Evolutionary conservation across 768 basidiomycete species (phyloP), one percentile per base, ranked within the genome.

Genomic region (Serpula lacrymans): DNA sequence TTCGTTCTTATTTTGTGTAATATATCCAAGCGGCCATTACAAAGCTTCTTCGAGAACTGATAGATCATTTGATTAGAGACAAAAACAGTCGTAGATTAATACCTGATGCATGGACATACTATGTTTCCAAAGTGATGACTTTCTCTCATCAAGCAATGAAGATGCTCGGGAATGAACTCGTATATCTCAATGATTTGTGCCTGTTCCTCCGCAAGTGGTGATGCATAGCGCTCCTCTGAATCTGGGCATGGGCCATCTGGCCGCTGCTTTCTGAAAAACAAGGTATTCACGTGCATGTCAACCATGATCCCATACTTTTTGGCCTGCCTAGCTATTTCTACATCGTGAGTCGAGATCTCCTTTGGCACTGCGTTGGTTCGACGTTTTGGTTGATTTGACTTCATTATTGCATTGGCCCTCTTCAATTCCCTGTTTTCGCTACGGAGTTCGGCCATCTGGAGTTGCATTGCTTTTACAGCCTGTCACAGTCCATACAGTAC

Each of bases 401-500:
- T 37, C 18, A 42, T 25, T 13, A 25, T n/a, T 11, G 11, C 26
- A 35, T 42, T 42, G 33, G 34, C 41, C 8, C 27, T n/a, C 2
- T 34, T 42, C 41, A 42, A 36, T 16, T 42, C 41, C 29, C 33
- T 41, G n/a, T 35, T 41, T n/a, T n/a, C n/a, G n/a, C n/a, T n/a
- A n/a, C n/a, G n/a, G n/a, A n/a, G n/a, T n/a, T n/a, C n/a, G n/a
- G n/a, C n/a, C n/a, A n/a, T n/a, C n/a, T n/a, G n/a, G n/a, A n/a
- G n/a, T n/a, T n/a, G n/a, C n/a, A n/a, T n/a, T n/a, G n/a, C n/a
- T n/a, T n/a, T n/a, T n/a, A n/a, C n/a, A n/a, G n/a, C n/a, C n/a
- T n/a, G n/a, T n/a, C n/a, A n/a, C n/a, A n/a, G n/a, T n/a, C n/a
- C n/a, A n/a, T n/a, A n/a, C n/a, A n/a, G n/a, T n/a, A n/a, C n/a